Percentiles rank a stretch among this genome's conserved stretches.
Evolutionary conservation across 2,329 filamentous ascomycete genomes (phyloP).

Genomic region (Aspergillus sp.): DNA sequence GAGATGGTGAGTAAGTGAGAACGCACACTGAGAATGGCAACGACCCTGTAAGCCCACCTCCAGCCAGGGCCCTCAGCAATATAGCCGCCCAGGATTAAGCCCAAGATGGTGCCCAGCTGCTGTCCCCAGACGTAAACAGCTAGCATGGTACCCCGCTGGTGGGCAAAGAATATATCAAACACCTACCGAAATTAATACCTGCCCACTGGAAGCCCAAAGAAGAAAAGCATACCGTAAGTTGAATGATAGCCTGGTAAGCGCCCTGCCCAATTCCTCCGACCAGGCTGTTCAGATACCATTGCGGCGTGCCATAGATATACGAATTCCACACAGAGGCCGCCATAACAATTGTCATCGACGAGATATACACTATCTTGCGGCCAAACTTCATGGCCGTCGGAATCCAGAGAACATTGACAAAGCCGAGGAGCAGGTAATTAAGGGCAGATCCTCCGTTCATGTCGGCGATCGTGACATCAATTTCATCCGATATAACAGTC

Average conservation of each 20-base stretch:
- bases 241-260: constrained; percentile 41
- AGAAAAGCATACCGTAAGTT: constrained; percentile 30
- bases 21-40: constrained; percentile 28
- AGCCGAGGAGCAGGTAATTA: constrained; percentile 43
- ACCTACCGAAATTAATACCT: constrained; percentile 18
- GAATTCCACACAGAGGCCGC: constrained; percentile 34
- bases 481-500: constrained; percentile 42
- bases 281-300: constrained; percentile 34
- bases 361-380: constrained; percentile 36
- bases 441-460: constrained; percentile 44
- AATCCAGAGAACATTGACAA: constrained; percentile 43
- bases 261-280: neutral
- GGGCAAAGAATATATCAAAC: constrained; percentile 42
- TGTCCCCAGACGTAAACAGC: constrained; percentile 42
- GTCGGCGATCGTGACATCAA: constrained; percentile 38
- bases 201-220: no score
- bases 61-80: constrained; percentile 37
- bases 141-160: constrained; percentile 39
- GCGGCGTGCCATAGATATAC: constrained; percentile 22
- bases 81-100: constrained; percentile 37
- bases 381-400: constrained; percentile 35
- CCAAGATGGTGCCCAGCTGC: constrained; percentile 40
- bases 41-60: constrained; percentile 36
- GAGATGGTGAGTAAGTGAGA: no score
- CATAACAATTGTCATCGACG: constrained; percentile 33